phyloP scores from a whole-genome alignment of 495 filamentous ascomycete genomes.

The Penicillium taxi region DNA sequence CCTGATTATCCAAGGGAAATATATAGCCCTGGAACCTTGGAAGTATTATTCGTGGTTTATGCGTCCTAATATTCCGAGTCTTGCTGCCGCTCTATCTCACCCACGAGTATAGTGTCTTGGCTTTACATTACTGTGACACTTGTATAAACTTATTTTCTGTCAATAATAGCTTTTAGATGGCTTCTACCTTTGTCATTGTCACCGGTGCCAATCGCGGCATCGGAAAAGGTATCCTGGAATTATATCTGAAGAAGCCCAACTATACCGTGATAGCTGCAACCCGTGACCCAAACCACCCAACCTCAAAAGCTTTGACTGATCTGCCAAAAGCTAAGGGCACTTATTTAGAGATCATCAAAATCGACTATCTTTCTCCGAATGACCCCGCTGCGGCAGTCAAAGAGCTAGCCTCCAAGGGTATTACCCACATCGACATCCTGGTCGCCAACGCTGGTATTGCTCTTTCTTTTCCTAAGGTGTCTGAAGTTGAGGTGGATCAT shows the following conservation, averaged over 20 bases:
- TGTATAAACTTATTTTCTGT: too few species aligned
- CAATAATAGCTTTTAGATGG: too few species aligned
- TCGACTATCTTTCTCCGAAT: constrained; percentile 28
- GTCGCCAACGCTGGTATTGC: constrained; percentile 45
- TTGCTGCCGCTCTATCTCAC: too few species aligned
- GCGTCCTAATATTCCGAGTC: too few species aligned
- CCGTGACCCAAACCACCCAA: constrained; percentile 24
- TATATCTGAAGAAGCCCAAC: constrained; percentile 14
- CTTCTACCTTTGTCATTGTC: constrained; percentile 7
- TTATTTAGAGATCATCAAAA: constrained; percentile 32
- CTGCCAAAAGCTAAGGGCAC: constrained; percentile 23
- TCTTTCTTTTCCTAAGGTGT: constrained; percentile 13
- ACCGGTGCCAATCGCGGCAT: constrained; percentile 41
- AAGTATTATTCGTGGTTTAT: too few species aligned
- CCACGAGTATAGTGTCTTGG: too few species aligned
- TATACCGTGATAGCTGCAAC: constrained; percentile 40
- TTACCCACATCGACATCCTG: constrained; percentile 37
- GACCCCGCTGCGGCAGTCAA: constrained; percentile 20
- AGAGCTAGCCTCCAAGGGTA: constrained; percentile 15
- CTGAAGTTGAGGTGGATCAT: constrained; percentile 18
- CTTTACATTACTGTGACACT: too few species aligned
- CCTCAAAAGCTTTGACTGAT: constrained; percentile 5
- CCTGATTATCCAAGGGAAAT: too few species aligned
- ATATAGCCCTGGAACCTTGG: too few species aligned
- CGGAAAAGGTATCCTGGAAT: constrained; percentile 18